A percentile compares a stretch with the other conserved stretches of the same genome.
Conservation (phyloP, 805 yeast species). For the Barnettozyma sp. region DNA sequence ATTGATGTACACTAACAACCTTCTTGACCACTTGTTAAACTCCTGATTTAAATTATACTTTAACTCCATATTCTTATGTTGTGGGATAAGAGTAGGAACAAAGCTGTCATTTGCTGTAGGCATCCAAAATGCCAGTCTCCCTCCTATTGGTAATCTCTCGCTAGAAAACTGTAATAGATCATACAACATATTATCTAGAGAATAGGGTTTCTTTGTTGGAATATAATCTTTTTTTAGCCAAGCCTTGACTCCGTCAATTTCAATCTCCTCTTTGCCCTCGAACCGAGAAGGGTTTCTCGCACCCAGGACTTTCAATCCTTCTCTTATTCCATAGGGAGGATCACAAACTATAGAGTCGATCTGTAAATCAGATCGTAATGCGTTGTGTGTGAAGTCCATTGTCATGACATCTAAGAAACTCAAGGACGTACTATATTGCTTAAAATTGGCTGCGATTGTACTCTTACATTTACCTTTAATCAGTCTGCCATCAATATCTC, state of each 20-base stretch:
- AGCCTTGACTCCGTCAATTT: conserved; percentile 77
- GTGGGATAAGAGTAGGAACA: conserved; percentile 63
- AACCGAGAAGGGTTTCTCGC: conserved; percentile 64
- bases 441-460: conserved; percentile 58
- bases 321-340: conserved; percentile 97
- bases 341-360: conserved; percentile 88
- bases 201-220: conserved; percentile 89
- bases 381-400: conserved; percentile 93
- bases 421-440: conserved; percentile 55
- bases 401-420: conserved; percentile 70
- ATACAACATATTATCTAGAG: conserved; percentile 66
- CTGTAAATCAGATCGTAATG: conserved; percentile 53
- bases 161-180: conserved; percentile 74
- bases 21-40: conserved; percentile 89
- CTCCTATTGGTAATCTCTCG: conserved; percentile 60
- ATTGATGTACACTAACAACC: conserved; percentile 74
- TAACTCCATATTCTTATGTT: conserved; percentile 65
- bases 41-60: conserved; percentile 75
- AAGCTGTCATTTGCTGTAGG: conserved; percentile 91
- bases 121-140: conserved; percentile 94
- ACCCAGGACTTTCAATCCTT: conserved; percentile 90
- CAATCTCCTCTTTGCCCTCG: conserved; percentile 61
- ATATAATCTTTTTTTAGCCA: conserved; percentile 74
- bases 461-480: conserved; percentile 60
- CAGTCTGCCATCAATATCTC: conserved; percentile 86